phyloP scores from a whole-genome alignment of 495 filamentous ascomycete genomes.

The Penicillium longicatenatum region DNA sequence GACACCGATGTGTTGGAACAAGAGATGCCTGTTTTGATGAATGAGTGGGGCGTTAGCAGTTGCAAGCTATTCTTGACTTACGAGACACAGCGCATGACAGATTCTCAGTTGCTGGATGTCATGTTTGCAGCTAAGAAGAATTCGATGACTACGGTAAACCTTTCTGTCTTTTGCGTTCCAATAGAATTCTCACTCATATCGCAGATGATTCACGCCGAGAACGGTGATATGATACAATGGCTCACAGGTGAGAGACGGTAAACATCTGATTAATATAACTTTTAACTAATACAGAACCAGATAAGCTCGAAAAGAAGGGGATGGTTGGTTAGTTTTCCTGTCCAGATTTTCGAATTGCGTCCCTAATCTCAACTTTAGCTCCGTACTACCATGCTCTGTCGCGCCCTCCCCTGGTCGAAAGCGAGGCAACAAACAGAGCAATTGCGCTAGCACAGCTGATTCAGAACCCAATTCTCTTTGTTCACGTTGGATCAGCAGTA shows the following conservation, averaged over 20 bases:
- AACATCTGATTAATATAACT: neutral
- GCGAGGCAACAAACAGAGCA: slow-evolving; percentile 48
- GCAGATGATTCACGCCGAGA: slow-evolving; percentile 23
- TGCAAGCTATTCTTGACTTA: slow-evolving; percentile 22
- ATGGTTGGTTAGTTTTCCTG: slow-evolving; percentile 13
- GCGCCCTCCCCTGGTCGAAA: slow-evolving; percentile 36
- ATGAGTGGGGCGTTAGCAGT: slow-evolving; percentile 19
- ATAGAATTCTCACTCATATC: neutral
- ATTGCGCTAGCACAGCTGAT: slow-evolving; percentile 45
- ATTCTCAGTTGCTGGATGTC: slow-evolving; percentile 18
- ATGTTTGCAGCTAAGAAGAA: slow-evolving; percentile 19
- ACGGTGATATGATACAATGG: slow-evolving; percentile 23
- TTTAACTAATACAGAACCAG: neutral
- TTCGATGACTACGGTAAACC: slow-evolving; percentile 14
- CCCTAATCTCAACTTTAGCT: slow-evolving; percentile 5
- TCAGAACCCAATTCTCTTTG: slow-evolving; percentile 49
- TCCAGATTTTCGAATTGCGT: neutral
- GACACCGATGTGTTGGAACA: slow-evolving; percentile 13
- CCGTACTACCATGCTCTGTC: slow-evolving; percentile 42
- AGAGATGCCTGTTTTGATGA: slow-evolving; percentile 16
- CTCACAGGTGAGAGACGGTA: slow-evolving; percentile 9
- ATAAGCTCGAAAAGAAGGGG: slow-evolving; percentile 13
- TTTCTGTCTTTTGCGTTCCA: slow-evolving; percentile 25
- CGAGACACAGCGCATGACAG: slow-evolving; percentile 13
- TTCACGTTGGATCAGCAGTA: slow-evolving; percentile 37